Evolutionary conservation across 2,329 filamentous ascomycete species (phyloP).

Genomic region (Paraconiothyrium sp.): DNA sequence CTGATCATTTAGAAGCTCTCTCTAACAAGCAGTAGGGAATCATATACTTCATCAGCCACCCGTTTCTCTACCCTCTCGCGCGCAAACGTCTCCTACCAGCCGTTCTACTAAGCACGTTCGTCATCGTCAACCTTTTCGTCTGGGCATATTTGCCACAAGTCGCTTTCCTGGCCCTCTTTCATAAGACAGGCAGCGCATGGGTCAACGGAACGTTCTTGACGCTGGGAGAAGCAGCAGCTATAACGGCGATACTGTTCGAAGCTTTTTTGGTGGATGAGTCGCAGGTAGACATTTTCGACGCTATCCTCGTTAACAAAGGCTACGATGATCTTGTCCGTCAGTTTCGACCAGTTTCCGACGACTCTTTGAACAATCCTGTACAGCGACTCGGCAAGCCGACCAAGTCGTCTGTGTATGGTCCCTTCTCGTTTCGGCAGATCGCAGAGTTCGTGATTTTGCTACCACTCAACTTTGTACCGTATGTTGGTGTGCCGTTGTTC

Average conservation of each 20-base stretch:
- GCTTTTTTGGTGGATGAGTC: conserved; percentile 72
- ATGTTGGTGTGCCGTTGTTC: conserved; percentile 84
- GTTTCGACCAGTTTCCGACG: conserved; percentile 68
- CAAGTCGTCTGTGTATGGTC: conserved; percentile 78
- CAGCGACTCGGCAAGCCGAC: conserved; percentile 86
- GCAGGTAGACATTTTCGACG: conserved; percentile 78
- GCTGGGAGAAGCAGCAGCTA: conserved; percentile 71
- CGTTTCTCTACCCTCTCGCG: conserved; percentile 84
- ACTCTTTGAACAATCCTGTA: conserved; percentile 73
- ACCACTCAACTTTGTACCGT: conserved; percentile 86
- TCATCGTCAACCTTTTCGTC: conserved; percentile 86
- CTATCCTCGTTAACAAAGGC: conserved; percentile 79
- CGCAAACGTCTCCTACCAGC: conserved; percentile 80
- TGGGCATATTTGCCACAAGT: conserved; percentile 91
- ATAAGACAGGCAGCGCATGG: conserved; percentile 82
- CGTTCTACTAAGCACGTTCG: conserved; percentile 80
- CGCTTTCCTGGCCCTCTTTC: conserved; percentile 88
- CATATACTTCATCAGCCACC: conserved; percentile 80
- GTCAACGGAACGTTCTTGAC: conserved; percentile 87
- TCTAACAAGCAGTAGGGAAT: conserved; percentile 67
- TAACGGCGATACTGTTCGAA: conserved; percentile 67
- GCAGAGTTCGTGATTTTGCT: conserved; percentile 75
- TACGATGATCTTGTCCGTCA: conserved; percentile 64
- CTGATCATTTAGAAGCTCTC: conserved; percentile 1
- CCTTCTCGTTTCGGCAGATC: conserved; percentile 92